These are phyloP conservation scores for Solanum boliviense DNA, from an alignment of 257 asterid species.

Conservation along the genomic window DNA sequence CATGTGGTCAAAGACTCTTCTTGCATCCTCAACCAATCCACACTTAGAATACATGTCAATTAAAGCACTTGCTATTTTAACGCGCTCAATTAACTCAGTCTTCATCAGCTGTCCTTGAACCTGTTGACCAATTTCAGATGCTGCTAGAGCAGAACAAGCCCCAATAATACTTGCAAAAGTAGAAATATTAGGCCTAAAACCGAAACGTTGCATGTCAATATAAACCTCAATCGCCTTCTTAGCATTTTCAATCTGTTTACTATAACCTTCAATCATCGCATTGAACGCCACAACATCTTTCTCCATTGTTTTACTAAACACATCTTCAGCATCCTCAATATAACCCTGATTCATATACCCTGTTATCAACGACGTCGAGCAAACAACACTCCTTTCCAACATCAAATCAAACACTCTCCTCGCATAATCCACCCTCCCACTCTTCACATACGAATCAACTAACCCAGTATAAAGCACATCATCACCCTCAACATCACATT, in stretches of 20 bases:
- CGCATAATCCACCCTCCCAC: slow-evolving; percentile 40
- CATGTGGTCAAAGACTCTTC: slow-evolving; percentile 54
- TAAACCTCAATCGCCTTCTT: slow-evolving; percentile 56
- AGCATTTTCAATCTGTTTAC: slow-evolving; percentile 53
- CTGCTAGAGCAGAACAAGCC: slow-evolving; percentile 69
- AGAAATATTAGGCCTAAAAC: slow-evolving; percentile 50
- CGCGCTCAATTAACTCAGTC: slow-evolving; percentile 30
- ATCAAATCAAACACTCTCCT: slow-evolving; percentile 71
- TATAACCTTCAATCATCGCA: slow-evolving; percentile 97
- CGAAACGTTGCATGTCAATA: slow-evolving; percentile 46
- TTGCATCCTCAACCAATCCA: slow-evolving; percentile 66
- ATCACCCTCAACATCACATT: slow-evolving; percentile 36
- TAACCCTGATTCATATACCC: slow-evolving; percentile 68
- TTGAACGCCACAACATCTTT: slow-evolving; percentile 82
- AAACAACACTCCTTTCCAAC: slow-evolving; percentile 55
- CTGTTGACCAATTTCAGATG: slow-evolving; percentile 65
- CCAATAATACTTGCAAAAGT: slow-evolving; percentile 83
- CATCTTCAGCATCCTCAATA: slow-evolving; percentile 59
- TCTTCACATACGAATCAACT: slow-evolving; percentile 72
- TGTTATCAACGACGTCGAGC: slow-evolving; percentile 80
- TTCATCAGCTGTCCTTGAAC: slow-evolving; percentile 60
- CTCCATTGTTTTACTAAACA: slow-evolving; percentile 39
- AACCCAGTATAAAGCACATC: slow-evolving; percentile 73
- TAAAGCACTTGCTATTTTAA: slow-evolving; percentile 75
- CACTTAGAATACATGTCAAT: slow-evolving; percentile 87